These are phyloP conservation scores for Acidiella bohemica DNA, from an alignment of 495 filamentous ascomycete genomes.

Conservation along the genomic window DNA sequence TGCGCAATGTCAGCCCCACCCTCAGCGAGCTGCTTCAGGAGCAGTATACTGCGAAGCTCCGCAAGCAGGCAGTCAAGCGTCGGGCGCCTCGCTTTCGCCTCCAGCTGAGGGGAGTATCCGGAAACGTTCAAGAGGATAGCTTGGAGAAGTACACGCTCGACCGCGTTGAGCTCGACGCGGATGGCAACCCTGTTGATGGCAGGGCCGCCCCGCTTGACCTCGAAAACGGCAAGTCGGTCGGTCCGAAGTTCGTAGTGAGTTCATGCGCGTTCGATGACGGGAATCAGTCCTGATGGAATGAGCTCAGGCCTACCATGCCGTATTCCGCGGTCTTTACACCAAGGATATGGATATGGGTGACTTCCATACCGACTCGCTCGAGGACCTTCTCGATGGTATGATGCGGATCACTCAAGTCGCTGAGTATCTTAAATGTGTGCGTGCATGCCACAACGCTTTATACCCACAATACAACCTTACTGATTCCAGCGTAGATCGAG, in stretches of 20 bases:
- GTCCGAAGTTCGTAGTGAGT: background rate
- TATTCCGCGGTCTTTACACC: constrained; percentile 35
- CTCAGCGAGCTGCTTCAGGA: background rate
- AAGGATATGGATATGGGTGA: constrained; percentile 23
- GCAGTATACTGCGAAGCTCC: constrained; percentile 9
- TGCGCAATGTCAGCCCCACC: background rate
- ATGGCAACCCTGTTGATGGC: background rate
- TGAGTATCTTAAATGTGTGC: constrained; percentile 25
- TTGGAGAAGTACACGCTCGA: constrained; percentile 10
- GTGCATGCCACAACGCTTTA: background rate
- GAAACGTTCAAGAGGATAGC: constrained; percentile 7
- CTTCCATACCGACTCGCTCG: constrained; percentile 7
- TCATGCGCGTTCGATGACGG: background rate
- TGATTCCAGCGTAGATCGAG: constrained; percentile 6
- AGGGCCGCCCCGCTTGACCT: background rate
- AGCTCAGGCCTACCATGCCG: constrained; percentile 13
- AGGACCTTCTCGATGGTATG: constrained; percentile 22
- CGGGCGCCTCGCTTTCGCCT: too few species aligned
- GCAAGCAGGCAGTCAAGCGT: constrained; percentile 6
- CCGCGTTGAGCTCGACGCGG: constrained; percentile 5
- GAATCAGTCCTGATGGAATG: background rate
- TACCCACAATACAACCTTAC: background rate
- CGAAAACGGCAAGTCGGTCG: constrained; percentile 7
- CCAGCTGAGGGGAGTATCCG: too few species aligned
- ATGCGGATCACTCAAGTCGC: constrained; percentile 32